Percentiles rank a stretch among this genome's conserved stretches.
These are phyloP conservation scores for Exophiala calicioides DNA, from an alignment of 2,329 filamentous ascomycete species.

Conservation along the genomic window DNA sequence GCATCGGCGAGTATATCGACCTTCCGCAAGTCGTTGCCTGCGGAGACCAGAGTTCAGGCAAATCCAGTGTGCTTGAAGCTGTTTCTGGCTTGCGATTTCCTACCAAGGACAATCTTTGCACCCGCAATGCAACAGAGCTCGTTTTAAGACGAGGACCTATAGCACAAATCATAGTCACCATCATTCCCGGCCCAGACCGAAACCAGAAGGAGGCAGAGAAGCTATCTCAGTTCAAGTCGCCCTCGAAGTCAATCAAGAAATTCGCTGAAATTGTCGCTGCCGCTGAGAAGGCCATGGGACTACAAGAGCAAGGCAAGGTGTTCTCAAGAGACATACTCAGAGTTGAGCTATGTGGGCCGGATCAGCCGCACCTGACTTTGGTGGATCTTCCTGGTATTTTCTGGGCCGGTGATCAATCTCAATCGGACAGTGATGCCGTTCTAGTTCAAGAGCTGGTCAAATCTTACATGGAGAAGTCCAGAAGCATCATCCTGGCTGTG, in stretches of 20 bases:
- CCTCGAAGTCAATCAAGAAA: slow-evolving; percentile 38
- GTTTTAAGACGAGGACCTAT: slow-evolving; percentile 49
- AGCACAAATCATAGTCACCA: slow-evolving; percentile 46
- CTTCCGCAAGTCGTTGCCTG: slow-evolving; percentile 60
- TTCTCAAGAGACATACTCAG: slow-evolving; percentile 56
- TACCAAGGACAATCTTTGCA: slow-evolving; percentile 57
- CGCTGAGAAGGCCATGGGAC: slow-evolving; percentile 56
- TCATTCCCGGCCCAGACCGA: slow-evolving; percentile 39
- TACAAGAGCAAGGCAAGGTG: slow-evolving; percentile 38
- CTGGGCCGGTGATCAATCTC: slow-evolving; percentile 54
- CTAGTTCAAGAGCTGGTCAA: slow-evolving; percentile 52
- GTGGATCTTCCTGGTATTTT: slow-evolving; percentile 64
- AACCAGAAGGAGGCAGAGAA: slow-evolving; percentile 29
- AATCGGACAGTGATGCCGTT: slow-evolving; percentile 55
- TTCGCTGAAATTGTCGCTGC: slow-evolving; percentile 54
- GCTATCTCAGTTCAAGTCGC: slow-evolving; percentile 14
- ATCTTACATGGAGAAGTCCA: slow-evolving; percentile 57
- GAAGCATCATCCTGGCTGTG: slow-evolving; percentile 63
- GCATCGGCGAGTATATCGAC: slow-evolving; percentile 50
- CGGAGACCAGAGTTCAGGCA: slow-evolving; percentile 62
- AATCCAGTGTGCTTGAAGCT: slow-evolving; percentile 66
- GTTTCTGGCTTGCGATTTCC: slow-evolving; percentile 64
- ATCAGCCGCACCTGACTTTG: slow-evolving; percentile 61
- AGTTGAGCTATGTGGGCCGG: slow-evolving; percentile 60
- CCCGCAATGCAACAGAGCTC: slow-evolving; percentile 63